These are phyloP conservation scores for Rhizomucor miehei DNA, from an alignment of 371 early-diverging fungal genomes.

Conservation along the genomic window DNA sequence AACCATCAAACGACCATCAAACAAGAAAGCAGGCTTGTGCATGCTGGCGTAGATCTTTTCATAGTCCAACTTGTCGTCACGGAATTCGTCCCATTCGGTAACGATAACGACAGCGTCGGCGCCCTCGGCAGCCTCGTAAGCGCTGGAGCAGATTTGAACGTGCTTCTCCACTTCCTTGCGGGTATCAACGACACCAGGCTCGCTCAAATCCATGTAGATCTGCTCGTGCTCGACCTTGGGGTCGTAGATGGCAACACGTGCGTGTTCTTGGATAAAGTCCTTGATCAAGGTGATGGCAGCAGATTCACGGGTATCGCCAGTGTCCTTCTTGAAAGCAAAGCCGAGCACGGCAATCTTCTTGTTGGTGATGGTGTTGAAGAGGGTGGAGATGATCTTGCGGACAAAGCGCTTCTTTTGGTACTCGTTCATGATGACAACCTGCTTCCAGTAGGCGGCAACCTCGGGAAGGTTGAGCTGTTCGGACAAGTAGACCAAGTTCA, in stretches of 20 bases:
- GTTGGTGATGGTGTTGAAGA: conserved; percentile 85
- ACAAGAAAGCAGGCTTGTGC: conserved; percentile 90
- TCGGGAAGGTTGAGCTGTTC: conserved; percentile 83
- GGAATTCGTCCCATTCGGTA: conserved; percentile 96
- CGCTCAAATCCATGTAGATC: conserved; percentile 77
- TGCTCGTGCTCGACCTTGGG: conserved; percentile 86
- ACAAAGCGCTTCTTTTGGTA: conserved; percentile 91
- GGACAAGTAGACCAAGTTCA: conserved; percentile 87
- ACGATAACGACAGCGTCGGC: conserved; percentile 85
- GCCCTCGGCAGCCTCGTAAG: conserved; percentile 69
- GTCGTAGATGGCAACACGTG: conserved; percentile 83
- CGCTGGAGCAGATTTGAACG: conserved; percentile 56
- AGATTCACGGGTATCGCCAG: conserved; percentile 93
- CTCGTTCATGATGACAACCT: conserved; percentile 90
- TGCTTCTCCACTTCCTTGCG: conserved; percentile 61
- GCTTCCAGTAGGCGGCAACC: conserved; percentile 93
- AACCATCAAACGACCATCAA: conserved; percentile 91
- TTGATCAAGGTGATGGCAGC: conserved; percentile 86
- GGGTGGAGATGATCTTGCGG: conserved; percentile 60
- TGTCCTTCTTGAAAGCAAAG: conserved; percentile 96
- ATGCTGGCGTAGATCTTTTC: conserved; percentile 66
- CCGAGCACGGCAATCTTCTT: conserved; percentile 86
- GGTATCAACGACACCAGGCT: conserved; percentile 67
- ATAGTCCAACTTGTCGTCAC: conserved; percentile 68
- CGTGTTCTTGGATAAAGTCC: conserved; percentile 80